Percentiles rank a stretch among this genome's conserved stretches.
Evolutionary conservation across 768 basidiomycete species (phyloP).

Genomic region (Kwoniella mangroviensis): DNA sequence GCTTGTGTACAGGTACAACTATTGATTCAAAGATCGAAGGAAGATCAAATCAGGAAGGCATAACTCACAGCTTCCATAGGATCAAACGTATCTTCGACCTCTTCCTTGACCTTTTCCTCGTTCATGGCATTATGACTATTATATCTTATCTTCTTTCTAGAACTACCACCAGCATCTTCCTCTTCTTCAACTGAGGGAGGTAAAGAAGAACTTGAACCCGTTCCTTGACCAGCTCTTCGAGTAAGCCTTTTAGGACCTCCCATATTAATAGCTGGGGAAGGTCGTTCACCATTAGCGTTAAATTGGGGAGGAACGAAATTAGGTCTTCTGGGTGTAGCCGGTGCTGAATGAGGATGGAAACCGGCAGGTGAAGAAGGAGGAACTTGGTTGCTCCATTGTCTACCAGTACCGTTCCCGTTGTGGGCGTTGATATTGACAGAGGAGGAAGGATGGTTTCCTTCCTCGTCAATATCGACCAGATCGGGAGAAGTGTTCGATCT

Average conservation of each 20-base stretch:
- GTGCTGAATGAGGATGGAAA: background rate
- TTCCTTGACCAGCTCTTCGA: background rate
- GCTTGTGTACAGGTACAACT: too few species aligned
- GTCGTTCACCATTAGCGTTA: background rate
- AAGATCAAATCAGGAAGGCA: background rate
- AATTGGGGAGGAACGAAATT: background rate
- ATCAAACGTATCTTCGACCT: constrained; percentile 42
- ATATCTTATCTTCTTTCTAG: constrained; percentile 12
- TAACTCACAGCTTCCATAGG: constrained; percentile 28
- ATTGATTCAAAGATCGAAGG: background rate
- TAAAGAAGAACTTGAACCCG: background rate
- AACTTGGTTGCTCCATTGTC: background rate
- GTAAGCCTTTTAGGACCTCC: background rate
- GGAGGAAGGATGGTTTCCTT: background rate
- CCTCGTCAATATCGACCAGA: background rate
- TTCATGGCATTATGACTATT: background rate
- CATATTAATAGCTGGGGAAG: background rate
- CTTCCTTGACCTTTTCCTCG: constrained; percentile 5
- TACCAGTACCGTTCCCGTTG: background rate
- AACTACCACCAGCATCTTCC: background rate
- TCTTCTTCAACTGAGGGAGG: background rate
- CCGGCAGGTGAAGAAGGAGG: too few species aligned
- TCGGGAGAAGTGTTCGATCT: background rate
- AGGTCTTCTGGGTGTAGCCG: background rate
- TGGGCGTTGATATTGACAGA: background rate